phyloP scores from a whole-genome alignment of 2,329 filamentous ascomycete genomes.

The Pseudogymnoascus sp. region DNA sequence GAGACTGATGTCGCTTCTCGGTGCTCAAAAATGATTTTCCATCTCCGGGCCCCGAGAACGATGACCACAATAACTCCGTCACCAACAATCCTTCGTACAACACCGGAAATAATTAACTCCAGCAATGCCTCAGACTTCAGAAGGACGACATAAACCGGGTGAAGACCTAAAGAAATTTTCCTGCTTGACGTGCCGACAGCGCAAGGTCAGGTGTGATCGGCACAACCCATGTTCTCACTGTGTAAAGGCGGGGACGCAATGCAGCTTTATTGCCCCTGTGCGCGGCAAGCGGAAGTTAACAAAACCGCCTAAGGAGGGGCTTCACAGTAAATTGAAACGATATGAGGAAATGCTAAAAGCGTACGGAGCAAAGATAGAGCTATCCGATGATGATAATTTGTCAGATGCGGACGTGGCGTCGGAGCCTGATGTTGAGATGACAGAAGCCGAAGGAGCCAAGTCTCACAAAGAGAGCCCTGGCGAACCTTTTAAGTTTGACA shows the following conservation, averaged over 20 bases:
- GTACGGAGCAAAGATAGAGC: constrained; percentile 22
- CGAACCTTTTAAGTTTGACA: constrained; percentile 10
- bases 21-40: constrained; percentile 19
- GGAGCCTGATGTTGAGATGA: constrained; percentile 18
- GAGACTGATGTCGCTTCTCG: constrained; percentile 15
- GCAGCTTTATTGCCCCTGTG: constrained; percentile 27
- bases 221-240: constrained; percentile 39
- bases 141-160: constrained; percentile 3
- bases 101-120: background rate
- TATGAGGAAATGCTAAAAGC: constrained; percentile 17
- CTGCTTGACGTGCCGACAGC: constrained; percentile 33
- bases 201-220: constrained; percentile 39
- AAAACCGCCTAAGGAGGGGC: constrained; percentile 17
- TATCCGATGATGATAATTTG: constrained; percentile 17
- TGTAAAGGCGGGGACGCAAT: constrained; percentile 31
- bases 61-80: background rate
- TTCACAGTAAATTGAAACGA: constrained; percentile 21
- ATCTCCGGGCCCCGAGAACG: constrained; percentile 18
- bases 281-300: constrained; percentile 26
- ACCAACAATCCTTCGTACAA: background rate
- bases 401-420: constrained; percentile 20
- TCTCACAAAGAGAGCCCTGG: constrained; percentile 6
- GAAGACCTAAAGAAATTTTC: constrained; percentile 17
- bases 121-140: background rate
- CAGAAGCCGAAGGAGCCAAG: constrained; percentile 10